Percentiles rank a stretch among this genome's conserved stretches.
These are phyloP conservation scores for Malassezia japonica DNA, from an alignment of 1,284 basidiomycete species.

Conservation along the genomic window DNA sequence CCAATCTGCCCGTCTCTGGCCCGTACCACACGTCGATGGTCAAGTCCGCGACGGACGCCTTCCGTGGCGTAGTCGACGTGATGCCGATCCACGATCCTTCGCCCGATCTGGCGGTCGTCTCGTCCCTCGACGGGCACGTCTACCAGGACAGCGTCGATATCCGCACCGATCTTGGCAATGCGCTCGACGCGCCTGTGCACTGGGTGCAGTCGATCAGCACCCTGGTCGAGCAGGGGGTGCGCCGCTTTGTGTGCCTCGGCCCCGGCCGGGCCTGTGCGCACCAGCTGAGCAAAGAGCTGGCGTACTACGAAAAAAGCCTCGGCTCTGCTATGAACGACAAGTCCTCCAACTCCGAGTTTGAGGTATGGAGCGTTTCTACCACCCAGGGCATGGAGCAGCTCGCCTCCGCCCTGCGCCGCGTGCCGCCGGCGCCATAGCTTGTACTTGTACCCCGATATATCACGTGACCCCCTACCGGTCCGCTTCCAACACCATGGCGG, in stretches of 20 bases:
- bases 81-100: slow-evolving; percentile 32
- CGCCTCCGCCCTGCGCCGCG: background rate
- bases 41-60: slow-evolving; percentile 25
- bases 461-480: background rate
- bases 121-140: slow-evolving; percentile 26
- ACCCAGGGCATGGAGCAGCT: slow-evolving; percentile 10
- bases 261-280: slow-evolving; percentile 43
- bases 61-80: slow-evolving; percentile 24
- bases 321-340: background rate
- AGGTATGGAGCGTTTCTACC: slow-evolving; percentile 17
- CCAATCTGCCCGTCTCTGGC: slow-evolving; percentile 43
- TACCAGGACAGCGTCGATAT: slow-evolving; percentile 19
- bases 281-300: slow-evolving; percentile 42
- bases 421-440: background rate
- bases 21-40: slow-evolving; percentile 44
- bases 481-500: slow-evolving; percentile 1
- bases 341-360: slow-evolving; percentile 1
- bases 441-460: background rate
- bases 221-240: slow-evolving; percentile 33
- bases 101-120: slow-evolving; percentile 23
- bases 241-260: slow-evolving; percentile 42
- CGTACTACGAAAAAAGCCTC: slow-evolving; percentile 19
- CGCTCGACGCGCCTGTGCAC: slow-evolving; percentile 29
- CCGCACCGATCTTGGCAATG: slow-evolving; percentile 27
- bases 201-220: slow-evolving; percentile 36